These are phyloP conservation scores for Fusarium abutilonis DNA, from an alignment of 2,329 filamentous ascomycete species.

Conservation along the genomic window DNA sequence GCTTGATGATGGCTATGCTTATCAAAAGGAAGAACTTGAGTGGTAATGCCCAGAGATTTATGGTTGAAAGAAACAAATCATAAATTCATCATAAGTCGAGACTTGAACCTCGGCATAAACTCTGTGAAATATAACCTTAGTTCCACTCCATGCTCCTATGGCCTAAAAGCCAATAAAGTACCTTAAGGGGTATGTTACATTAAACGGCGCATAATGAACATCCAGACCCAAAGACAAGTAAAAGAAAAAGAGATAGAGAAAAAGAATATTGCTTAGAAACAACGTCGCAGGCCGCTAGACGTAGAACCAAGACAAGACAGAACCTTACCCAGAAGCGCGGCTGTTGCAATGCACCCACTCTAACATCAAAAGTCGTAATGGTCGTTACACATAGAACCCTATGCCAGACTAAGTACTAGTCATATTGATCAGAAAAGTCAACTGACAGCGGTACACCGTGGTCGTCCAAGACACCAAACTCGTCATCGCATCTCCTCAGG, in stretches of 20 bases:
- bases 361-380: slow-evolving; percentile 39
- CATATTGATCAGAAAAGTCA: slow-evolving; percentile 10
- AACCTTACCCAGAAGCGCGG: slow-evolving; percentile 33
- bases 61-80: slow-evolving; percentile 18
- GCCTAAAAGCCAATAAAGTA: slow-evolving; percentile 25
- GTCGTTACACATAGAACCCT: slow-evolving; percentile 33
- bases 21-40: neutral
- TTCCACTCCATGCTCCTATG: slow-evolving; percentile 17
- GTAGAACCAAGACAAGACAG: slow-evolving; percentile 22
- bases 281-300: slow-evolving; percentile 3
- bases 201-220: slow-evolving; percentile 15
- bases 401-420: slow-evolving; percentile 13
- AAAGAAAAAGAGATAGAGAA: slow-evolving; percentile 8
- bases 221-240: slow-evolving; percentile 8
- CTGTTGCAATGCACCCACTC: slow-evolving; percentile 30
- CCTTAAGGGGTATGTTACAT: slow-evolving; percentile 37
- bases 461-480: slow-evolving; percentile 3
- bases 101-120: slow-evolving; percentile 26
- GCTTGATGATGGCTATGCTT: slow-evolving; percentile 3
- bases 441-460: slow-evolving; percentile 13
- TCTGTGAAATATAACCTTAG: slow-evolving; percentile 27
- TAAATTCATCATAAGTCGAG: slow-evolving; percentile 38
- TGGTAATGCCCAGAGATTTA: neutral
- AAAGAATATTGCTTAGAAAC: slow-evolving; percentile 9
- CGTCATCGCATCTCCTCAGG: slow-evolving; percentile 60